Conservation (phyloP, 164 flowering plant genomes). For the Sedum album region DNA sequence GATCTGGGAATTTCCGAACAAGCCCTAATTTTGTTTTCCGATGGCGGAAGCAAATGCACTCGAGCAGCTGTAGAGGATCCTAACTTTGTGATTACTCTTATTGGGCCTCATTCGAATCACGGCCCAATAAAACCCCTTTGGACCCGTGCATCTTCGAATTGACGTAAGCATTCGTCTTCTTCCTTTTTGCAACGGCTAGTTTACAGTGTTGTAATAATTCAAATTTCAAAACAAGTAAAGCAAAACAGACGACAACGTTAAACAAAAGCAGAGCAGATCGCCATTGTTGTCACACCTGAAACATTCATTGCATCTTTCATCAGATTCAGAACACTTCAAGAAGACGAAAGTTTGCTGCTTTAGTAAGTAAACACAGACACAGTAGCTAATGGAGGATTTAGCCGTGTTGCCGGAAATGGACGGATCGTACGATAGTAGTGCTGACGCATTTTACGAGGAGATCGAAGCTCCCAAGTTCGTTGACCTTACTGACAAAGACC, state of each 20-base stretch:
- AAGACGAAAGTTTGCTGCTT: neutral
- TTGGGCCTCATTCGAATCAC: too few relatives aligned
- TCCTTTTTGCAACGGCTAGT: constrained; percentile 7
- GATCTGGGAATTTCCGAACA: too few relatives aligned
- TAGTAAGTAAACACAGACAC: neutral
- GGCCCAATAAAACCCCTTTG: too few relatives aligned
- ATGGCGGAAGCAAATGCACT: too few relatives aligned
- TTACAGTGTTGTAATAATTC: constrained; percentile 6
- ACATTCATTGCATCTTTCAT: neutral
- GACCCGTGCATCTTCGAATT: too few relatives aligned
- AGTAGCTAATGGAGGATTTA: constrained; percentile 1
- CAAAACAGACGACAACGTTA: neutral
- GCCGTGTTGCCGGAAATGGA: neutral
- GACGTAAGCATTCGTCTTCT: neutral
- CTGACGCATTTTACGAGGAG: constrained; percentile 8
- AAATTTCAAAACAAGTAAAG: neutral
- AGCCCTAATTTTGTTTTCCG: too few relatives aligned
- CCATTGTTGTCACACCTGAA: neutral
- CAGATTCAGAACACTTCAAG: neutral
- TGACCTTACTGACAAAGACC: constrained; percentile 7
- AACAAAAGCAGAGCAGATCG: neutral
- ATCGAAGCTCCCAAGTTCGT: constrained; percentile 11
- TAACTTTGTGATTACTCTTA: too few relatives aligned
- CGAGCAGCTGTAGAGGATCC: too few relatives aligned
- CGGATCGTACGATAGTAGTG: constrained; percentile 1